These are phyloP conservation scores for Calonectria pauciramosa DNA, from an alignment of 2,329 filamentous ascomycete species.

Conservation along the genomic window DNA sequence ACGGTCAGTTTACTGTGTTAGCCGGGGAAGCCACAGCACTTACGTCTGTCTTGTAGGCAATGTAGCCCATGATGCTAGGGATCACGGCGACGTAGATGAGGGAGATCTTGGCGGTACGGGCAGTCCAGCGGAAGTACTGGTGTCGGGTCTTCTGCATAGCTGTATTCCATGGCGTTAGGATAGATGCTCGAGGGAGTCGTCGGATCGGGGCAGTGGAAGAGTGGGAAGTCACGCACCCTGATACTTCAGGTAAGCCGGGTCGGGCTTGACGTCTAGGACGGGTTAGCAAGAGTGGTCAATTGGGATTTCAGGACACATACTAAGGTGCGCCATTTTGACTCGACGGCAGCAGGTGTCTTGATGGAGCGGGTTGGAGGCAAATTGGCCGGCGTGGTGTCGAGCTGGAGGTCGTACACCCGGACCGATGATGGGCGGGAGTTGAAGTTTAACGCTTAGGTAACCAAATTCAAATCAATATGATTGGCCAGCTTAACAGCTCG, in stretches of 20 bases:
- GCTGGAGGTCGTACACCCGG: conserved; percentile 32
- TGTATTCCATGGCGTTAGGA: conserved; percentile 56
- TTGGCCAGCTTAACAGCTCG: conserved; percentile 19
- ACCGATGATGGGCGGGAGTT: conserved; percentile 33
- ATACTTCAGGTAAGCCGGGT: conserved; percentile 58
- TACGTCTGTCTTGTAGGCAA: conserved; percentile 89
- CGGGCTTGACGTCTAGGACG: conserved; percentile 56
- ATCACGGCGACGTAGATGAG: conserved; percentile 83
- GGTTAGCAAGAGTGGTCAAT: conserved; percentile 43
- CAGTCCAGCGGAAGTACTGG: conserved; percentile 96
- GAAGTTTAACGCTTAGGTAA: conserved; percentile 40
- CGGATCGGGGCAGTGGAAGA: conserved; percentile 29
- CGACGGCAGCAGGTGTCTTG: conserved; percentile 42
- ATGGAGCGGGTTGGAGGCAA: conserved; percentile 36
- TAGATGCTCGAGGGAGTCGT: conserved; percentile 13
- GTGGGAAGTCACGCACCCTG: conserved; percentile 51
- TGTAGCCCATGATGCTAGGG: conserved; percentile 77
- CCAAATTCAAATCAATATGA: conserved; percentile 25
- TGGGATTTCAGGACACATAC: conserved; percentile 40
- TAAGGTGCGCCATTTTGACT: conserved; percentile 56
- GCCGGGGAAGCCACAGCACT: conserved; percentile 64
- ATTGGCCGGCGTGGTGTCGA: conserved; percentile 44
- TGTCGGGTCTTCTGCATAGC: conserved; percentile 88
- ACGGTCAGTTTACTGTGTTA: conserved; percentile 37
- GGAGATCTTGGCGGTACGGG: conserved; percentile 82